Conservation (phyloP, 2,329 filamentous ascomycete genomes). For the Aspergillus carbonarius region DNA sequence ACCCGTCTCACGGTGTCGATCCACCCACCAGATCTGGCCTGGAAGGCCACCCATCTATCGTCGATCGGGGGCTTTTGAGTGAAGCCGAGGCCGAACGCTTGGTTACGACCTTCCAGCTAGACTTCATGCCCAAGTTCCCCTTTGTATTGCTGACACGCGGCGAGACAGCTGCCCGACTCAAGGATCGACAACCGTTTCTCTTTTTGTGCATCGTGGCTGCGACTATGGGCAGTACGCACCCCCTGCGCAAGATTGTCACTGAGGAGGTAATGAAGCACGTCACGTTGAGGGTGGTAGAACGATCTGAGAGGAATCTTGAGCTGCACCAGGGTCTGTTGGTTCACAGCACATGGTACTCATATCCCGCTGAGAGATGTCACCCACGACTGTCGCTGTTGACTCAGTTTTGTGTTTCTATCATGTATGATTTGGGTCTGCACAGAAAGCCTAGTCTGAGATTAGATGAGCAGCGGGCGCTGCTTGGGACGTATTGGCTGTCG, state of each 20-base stretch:
- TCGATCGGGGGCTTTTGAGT: conserved; percentile 22
- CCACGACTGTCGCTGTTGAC: conserved; percentile 23
- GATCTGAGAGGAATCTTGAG: conserved; percentile 25
- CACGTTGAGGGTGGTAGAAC: conserved; percentile 15
- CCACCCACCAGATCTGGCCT: conserved; percentile 18
- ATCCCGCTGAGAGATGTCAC: conserved; percentile 23
- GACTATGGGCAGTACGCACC: conserved; percentile 20
- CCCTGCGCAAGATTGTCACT: conserved; percentile 16
- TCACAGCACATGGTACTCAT: conserved; percentile 25
- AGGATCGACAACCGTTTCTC: conserved; percentile 18
- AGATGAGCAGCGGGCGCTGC: conserved; percentile 21
- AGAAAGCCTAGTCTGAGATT: conserved; percentile 13
- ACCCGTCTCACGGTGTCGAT: conserved; percentile 20
- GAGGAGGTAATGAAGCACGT: conserved; percentile 27
- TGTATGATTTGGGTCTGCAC: conserved; percentile 21
- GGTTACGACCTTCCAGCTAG: conserved; percentile 14
- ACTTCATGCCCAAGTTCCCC: conserved; percentile 20
- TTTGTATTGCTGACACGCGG: conserved; percentile 18
- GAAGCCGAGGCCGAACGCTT: conserved; percentile 22
- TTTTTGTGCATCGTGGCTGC: conserved; percentile 22
- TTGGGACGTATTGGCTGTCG: conserved; percentile 25
- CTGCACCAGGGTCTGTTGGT: conserved; percentile 24
- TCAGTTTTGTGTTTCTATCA: conserved; percentile 21
- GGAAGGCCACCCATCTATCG: conserved; percentile 22
- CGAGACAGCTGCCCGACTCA: conserved; percentile 17